phyloP scores from a whole-genome alignment of 2,329 filamentous ascomycete genomes.

The Westerdykella sp. region DNA sequence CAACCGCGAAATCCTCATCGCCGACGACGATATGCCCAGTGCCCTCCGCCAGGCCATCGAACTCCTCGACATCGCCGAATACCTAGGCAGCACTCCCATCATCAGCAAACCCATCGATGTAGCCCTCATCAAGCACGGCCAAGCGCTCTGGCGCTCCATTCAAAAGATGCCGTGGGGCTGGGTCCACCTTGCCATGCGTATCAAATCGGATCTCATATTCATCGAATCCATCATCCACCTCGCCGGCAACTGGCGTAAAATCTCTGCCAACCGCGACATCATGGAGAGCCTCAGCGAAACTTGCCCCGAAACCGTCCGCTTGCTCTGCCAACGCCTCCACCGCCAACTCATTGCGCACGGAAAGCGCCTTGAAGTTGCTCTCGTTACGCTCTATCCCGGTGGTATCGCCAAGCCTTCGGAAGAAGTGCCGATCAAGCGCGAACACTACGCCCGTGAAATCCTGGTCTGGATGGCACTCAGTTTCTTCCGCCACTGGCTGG shows the following conservation, averaged over 20 bases:
- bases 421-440: slow-evolving; percentile 34
- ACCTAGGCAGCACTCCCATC: slow-evolving; percentile 39
- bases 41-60: slow-evolving; percentile 39
- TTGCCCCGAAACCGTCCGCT: slow-evolving; percentile 12
- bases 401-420: slow-evolving; percentile 20
- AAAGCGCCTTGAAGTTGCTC: slow-evolving; percentile 20
- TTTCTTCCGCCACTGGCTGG: slow-evolving; percentile 45
- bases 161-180: slow-evolving; percentile 40
- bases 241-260: slow-evolving; percentile 36
- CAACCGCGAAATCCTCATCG: slow-evolving; percentile 38
- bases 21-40: slow-evolving; percentile 34
- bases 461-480: slow-evolving; percentile 47
- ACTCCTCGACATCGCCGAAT: slow-evolving; percentile 43
- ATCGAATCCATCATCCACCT: slow-evolving; percentile 43
- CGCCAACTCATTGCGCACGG: slow-evolving; percentile 19
- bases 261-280: slow-evolving; percentile 5
- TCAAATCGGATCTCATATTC: slow-evolving; percentile 43
- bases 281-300: slow-evolving; percentile 14
- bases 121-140: slow-evolving; percentile 43
- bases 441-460: slow-evolving; percentile 44
- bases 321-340: slow-evolving; percentile 30
- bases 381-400: slow-evolving; percentile 25
- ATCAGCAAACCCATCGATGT: slow-evolving; percentile 44
- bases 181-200: slow-evolving; percentile 42
- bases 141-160: slow-evolving; percentile 43